Conservation (phyloP, 2,329 filamentous ascomycete genomes). For the Colletotrichum cereale region DNA sequence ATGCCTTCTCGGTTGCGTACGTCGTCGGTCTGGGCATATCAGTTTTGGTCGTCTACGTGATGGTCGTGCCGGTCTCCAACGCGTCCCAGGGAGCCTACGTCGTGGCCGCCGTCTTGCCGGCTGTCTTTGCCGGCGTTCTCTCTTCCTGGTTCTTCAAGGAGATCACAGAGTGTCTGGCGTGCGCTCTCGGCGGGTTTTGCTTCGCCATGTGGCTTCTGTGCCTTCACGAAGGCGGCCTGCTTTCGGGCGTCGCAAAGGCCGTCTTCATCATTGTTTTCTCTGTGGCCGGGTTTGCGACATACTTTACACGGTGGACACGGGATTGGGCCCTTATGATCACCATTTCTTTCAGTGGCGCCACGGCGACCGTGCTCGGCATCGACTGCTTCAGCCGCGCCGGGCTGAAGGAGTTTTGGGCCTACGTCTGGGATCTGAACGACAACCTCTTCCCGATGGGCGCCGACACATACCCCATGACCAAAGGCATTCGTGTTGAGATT, state of each 20-base stretch:
- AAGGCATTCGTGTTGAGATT: conserved; percentile 87
- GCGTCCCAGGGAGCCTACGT: conserved; percentile 89
- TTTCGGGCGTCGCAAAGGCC: conserved; percentile 69
- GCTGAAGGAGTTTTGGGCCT: conserved; percentile 95
- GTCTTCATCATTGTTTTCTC: conserved; percentile 83
- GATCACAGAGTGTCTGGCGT: conserved; percentile 84
- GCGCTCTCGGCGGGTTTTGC: conserved; percentile 87
- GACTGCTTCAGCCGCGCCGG: conserved; percentile 93
- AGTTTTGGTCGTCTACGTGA: conserved; percentile 89
- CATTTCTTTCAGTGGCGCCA: conserved; percentile 86
- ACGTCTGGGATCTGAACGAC: conserved; percentile 86
- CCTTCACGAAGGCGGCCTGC: conserved; percentile 80
- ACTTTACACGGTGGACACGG: conserved; percentile 82
- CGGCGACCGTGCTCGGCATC: conserved; percentile 82
- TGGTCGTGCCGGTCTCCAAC: conserved; percentile 80
- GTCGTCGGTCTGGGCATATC: conserved; percentile 79
- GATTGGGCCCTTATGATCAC: conserved; percentile 81
- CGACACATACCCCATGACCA: conserved; percentile 85
- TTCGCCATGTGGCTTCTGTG: conserved; percentile 92
- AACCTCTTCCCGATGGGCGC: conserved; percentile 83
- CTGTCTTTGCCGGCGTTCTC: conserved; percentile 78
- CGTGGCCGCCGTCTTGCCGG: conserved; percentile 80
- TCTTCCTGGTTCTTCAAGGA: conserved; percentile 82
- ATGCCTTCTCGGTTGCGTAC: conserved; percentile 84
- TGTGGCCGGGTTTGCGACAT: conserved; percentile 76